Base-by-base conservation (phyloP, 139 green algal species). In the Eudorina sp. region DNA sequence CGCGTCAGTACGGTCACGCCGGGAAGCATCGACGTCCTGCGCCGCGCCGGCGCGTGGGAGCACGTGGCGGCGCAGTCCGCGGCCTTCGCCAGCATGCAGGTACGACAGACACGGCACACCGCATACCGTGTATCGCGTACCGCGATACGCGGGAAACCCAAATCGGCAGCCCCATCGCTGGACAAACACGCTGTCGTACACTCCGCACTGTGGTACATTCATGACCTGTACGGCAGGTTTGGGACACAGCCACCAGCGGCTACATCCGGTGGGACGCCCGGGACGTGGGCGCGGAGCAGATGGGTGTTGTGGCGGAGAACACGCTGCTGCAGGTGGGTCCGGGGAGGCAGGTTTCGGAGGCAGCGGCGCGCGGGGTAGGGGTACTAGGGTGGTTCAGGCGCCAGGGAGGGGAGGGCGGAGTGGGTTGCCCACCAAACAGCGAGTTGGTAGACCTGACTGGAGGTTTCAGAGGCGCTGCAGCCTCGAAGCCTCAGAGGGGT, bases 241-340 rank as follows among this genome's bases (percentile, higher is more conserved):
- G 92, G 83, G 87, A 92, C 53, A 23, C 82, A 0, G 36, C 55
- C 25, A 90, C 89, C 34, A 55, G 53, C 16, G 94, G 93, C 4
- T 93, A 84, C 78, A 89, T 98, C 27, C 88, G 90, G 7, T 98
- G 95, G 90, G 41, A 89, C 3, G 90, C 94, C 0, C 64, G 62
- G 19, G 90, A 96, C 23, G 38, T 90, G n/a, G 84, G 76, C 3
- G 41, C 60, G 29, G 51, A 81, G 8, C 74, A 88, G 46, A 96
- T 98, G 92, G 96, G 94, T 36, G 89, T 91, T 38, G 94, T 98
- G 2, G 93, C 92, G 38, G 96, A 98, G 64, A 98, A 98, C 88
- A 70, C 38, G 1, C 69, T 95, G 64, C 69, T 98, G 64, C 95
- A 97, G 83, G 88, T 74, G 84, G 34, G 84, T 84, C 27, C 6